Base-by-base conservation (phyloP, 352 stramenopile genomes). In the Phytophthora pluvialis region DNA sequence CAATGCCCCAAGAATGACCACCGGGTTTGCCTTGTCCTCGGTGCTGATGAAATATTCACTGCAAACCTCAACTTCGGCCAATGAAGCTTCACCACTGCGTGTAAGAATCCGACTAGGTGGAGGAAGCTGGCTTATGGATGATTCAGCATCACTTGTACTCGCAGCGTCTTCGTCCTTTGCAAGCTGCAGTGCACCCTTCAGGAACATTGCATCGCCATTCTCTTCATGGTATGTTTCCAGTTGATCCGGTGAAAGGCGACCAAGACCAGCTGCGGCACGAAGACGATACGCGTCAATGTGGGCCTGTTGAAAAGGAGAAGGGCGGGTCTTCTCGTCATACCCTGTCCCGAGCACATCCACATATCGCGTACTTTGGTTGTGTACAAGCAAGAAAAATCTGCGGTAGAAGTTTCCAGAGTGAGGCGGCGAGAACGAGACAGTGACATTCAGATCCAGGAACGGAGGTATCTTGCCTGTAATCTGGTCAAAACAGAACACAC, bases 351-450 rank as follows among this genome's bases (percentile, higher is more conserved):
- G 67, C 1, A 95, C 68, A 49, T 98, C 94, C 11, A 98, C 70
- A 56, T 86, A 97, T 8, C 88, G 70, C 8, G 91, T 83, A 31
- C 77, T 85, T 62, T 97, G 89, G 66, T 97, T 89, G 33, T 97
- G 80, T 5, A 97, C 26, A 2, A 97, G 47, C 15, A 95, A 15
- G 64, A 96, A 97, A 47, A 97, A 76, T 1, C 93, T 75, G 0
- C 91, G 80, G 64, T 98, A 98, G 74, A 97, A 98, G 52, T 98
- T 98, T 15, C 86, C 90, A 1, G 88, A 42, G 15, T 80, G 80
- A n/a, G 66, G 52, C 4, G 73, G 77, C 9, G 89, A 78, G 61
- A 98, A 98, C 5, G 69, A 83, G 16, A 98, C 75, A 1, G 81
- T 96, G 38, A 98, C 73, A 32, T 87, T 86, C 11, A 76, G 43